These are phyloP conservation scores for Borovskyia barvae DNA, from an alignment of 208 protist species.

Conservation along the genomic window DNA sequence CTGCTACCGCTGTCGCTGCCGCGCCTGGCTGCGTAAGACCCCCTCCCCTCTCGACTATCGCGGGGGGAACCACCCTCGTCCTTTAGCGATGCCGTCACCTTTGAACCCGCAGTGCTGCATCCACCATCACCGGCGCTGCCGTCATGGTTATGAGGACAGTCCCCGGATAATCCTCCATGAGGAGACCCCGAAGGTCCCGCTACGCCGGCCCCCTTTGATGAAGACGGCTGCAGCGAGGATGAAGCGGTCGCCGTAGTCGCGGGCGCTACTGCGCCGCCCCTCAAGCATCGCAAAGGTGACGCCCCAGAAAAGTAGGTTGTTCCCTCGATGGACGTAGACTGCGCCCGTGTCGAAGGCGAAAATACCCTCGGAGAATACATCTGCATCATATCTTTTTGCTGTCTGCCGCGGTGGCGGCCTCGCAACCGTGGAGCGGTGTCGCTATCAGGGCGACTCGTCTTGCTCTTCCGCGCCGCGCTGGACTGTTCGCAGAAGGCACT, in stretches of 20 bases:
- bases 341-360: neutral
- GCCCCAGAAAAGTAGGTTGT: too few relatives aligned
- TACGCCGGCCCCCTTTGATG: neutral
- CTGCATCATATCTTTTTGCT: neutral
- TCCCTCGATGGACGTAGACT: neutral
- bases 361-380: neutral
- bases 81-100: neutral
- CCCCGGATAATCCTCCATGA: neutral
- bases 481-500: constrained; percentile 36
- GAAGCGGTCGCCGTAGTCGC: neutral
- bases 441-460: neutral
- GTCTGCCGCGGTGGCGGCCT: neutral
- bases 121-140: neutral
- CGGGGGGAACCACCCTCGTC: neutral
- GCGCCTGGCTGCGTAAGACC: neutral
- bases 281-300: neutral
- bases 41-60: too few relatives aligned
- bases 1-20: neutral
- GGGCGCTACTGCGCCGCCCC: neutral
- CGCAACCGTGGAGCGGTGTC: neutral
- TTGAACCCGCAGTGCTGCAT: neutral
- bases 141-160: neutral
- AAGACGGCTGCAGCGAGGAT: neutral
- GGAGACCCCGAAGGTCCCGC: neutral
- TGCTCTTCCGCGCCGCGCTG: neutral